Conservation (phyloP, 495 filamentous ascomycete species). For the Podospora pseudoanserina region DNA sequence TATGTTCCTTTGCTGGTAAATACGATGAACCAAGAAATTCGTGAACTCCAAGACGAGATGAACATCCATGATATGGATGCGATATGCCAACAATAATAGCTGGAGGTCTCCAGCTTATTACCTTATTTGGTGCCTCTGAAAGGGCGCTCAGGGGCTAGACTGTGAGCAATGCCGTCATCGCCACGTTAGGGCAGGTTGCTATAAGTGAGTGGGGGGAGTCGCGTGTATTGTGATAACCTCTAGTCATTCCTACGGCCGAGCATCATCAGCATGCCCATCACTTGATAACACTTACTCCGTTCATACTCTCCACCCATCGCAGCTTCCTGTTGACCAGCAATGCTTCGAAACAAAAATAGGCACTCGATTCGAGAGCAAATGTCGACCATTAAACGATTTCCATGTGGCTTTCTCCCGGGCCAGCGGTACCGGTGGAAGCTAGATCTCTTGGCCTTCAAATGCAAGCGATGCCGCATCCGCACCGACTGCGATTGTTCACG, state of each 20-base stretch:
- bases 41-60: no score
- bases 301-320: neutral
- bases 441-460: slow-evolving; percentile 3
- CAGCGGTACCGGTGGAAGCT: slow-evolving; percentile 3
- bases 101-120: neutral
- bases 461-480: neutral
- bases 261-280: neutral
- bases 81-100: neutral
- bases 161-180: neutral
- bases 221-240: neutral
- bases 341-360: neutral
- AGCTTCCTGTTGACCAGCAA: neutral
- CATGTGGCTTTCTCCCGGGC: neutral
- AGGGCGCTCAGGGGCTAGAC: neutral
- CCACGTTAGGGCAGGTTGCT: neutral
- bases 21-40: no score
- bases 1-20: no score
- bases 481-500: neutral
- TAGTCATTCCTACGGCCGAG: neutral
- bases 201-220: neutral
- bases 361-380: neutral
- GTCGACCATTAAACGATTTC: neutral
- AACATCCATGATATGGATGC: neutral
- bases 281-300: neutral
- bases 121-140: neutral